Base-by-base conservation (phyloP, 352 stramenopile species). In the Pythium plurisporium region DNA sequence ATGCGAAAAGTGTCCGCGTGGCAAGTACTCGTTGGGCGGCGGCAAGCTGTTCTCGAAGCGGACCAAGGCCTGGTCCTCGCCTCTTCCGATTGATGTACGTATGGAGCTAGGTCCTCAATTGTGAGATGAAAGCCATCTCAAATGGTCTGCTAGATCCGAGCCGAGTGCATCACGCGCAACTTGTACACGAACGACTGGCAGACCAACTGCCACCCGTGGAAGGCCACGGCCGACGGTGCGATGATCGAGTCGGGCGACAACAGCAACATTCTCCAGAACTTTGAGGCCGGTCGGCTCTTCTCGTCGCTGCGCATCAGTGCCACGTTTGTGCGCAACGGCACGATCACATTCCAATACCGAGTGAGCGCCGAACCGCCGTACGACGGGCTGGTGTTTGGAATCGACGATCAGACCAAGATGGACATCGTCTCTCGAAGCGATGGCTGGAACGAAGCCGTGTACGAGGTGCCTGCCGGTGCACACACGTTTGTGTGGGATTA, bases 401-500 rank as follows among this genome's bases (percentile, higher is more conserved):
- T 94, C 3, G 79, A 91, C 42, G 78, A 89, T 41, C 71, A 78
- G 33, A 72, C 74, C 41, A 68, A 69, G 9, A 73, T 79, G 26
- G 55, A 61, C 6, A 51, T 89, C 3, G 52, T 90, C 9, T 91
- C 84, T 0, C 75, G 79, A 36, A 83, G 81, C 5, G 70, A 90
- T 40, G 84, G 76, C 0, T 94, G 82, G 81, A 66, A 79, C 36
- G 84, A 94, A 49, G 73, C 62, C 7, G 71, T 76, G 3, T 80
- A 82, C 23, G 51, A 74, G 10, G 79, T 94, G 2, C 50, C 67
- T 0, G 59, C 76, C 19, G 84, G 84, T 11, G 70, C 79, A 9
- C 84, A 94, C 51, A 79, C 79, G 17, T 74, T 94, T 50, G 71
- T 73, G 41, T 94, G 84, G 84, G 77, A 91, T 47, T 94, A 89